These are phyloP conservation scores for Phialophora tarda DNA, from an alignment of 2,329 filamentous ascomycete genomes.

Conservation along the genomic window DNA sequence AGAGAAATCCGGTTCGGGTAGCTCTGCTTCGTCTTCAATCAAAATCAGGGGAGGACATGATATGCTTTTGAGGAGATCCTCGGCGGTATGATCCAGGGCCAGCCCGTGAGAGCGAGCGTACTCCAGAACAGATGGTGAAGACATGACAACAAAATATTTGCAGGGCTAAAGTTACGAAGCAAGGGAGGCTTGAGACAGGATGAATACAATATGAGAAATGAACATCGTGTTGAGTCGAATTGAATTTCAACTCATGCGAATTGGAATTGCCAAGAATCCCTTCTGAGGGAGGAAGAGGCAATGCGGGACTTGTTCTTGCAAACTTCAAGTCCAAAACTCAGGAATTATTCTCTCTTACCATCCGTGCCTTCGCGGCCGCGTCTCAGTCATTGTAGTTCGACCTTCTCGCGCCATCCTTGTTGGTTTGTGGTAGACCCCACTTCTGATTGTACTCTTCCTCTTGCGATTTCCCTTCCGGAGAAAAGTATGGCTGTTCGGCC, in stretches of 20 bases:
- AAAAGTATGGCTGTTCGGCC: constrained; percentile 55
- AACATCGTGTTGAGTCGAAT: background rate
- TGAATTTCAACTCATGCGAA: background rate
- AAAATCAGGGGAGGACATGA: constrained; percentile 14
- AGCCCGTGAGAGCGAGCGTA: constrained; percentile 57
- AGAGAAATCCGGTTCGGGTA: constrained; percentile 39
- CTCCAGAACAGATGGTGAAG: constrained; percentile 50
- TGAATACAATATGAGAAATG: background rate
- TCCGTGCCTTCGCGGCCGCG: background rate
- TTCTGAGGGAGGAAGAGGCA: background rate
- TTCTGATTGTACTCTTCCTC: constrained; percentile 58
- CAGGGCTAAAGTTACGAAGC: background rate
- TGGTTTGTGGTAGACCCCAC: constrained; percentile 57
- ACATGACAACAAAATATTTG: constrained; percentile 18
- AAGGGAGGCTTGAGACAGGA: background rate
- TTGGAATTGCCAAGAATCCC: background rate
- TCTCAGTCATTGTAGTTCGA: constrained; percentile 63
- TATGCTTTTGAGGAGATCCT: constrained; percentile 40
- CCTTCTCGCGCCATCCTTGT: constrained; percentile 62
- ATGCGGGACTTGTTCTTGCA: background rate
- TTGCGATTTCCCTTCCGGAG: constrained; percentile 56
- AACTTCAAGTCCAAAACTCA: background rate
- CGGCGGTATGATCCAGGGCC: constrained; percentile 46
- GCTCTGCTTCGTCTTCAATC: constrained; percentile 25
- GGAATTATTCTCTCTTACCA: background rate